Base-by-base conservation (phyloP, 768 basidiomycete genomes). In the Floccularia luteovirens region DNA sequence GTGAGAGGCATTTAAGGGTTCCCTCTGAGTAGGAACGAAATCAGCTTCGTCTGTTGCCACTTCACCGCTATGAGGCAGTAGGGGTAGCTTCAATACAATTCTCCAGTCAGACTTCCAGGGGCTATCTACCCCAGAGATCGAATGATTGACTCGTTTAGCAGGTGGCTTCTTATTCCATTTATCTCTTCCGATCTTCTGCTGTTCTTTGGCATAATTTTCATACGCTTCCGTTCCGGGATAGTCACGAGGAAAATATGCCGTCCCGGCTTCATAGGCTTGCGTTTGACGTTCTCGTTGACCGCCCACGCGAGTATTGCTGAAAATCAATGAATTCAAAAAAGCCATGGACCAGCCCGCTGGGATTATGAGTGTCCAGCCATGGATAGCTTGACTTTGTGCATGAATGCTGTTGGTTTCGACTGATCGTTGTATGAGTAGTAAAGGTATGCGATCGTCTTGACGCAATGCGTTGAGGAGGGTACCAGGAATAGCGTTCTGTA, bases 291-390 rank as follows among this genome's bases (percentile, higher is more conserved):
- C 90, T 21, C 82, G 77, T 51, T 92, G 83, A 2, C 93, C 94
- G 4, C 74, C 87, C 13, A 94, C 72, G 5, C 90, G 82, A 1
- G 87, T 88, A 16, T 86, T 84, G 0, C 92, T 91, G 57, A 78
- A 80, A 2, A 72, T 70, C 36, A 99, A 72, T 2, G 92, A 93
- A 28, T 70, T 71, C 46, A 88, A 78, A 62, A 98, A 90, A 1
- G 92, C 71, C 82, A 91, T 94, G 0, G 76, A 74, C 91, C 92
- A 98, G 10, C 90, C 91, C 1, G 77, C 67, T 2, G 94, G 94
- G 23, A 94, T 57, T 33, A 96, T 67, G 6, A 99, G 63, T 5
- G 82, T 90, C 84, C 89, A 96, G 27, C 93, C 92, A 50, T 91
- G 80, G 22, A 90, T 63, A 1, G 70, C 64, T 47, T 67, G 64